Evolutionary conservation across 352 stramenopile genomes (phyloP).

Genomic region (Pythium biforme): DNA sequence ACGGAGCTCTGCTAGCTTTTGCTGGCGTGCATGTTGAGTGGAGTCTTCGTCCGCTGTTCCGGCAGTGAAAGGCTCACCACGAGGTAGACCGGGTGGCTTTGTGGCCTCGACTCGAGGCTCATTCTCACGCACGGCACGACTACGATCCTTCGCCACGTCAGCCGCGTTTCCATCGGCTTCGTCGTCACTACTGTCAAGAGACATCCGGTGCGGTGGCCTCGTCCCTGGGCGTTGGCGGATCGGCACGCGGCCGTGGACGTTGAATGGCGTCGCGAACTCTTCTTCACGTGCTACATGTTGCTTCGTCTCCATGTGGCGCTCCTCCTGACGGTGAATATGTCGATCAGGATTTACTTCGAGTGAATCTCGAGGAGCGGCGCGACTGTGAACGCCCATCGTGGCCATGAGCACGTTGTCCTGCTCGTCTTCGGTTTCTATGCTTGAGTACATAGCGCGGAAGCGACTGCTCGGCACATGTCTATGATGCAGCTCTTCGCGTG

Average conservation of each 20-base stretch:
- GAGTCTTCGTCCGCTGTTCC: conserved; percentile 15
- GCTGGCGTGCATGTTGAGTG: conserved; percentile 20
- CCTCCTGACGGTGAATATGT: neutral
- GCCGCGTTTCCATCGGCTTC: neutral
- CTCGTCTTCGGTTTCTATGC: neutral
- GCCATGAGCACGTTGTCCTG: conserved; percentile 19
- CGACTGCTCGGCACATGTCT: neutral
- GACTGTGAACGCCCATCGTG: conserved; percentile 1
- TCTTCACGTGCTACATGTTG: neutral
- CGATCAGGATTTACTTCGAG: neutral
- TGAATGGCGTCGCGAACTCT: conserved; percentile 12
- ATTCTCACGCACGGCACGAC: too few species aligned
- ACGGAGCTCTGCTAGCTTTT: conserved; percentile 45
- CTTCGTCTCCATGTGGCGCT: neutral
- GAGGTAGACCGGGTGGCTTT: neutral
- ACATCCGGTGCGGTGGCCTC: neutral
- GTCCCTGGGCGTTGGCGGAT: conserved; percentile 22
- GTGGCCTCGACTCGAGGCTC: neutral
- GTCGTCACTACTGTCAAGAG: neutral
- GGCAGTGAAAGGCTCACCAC: neutral
- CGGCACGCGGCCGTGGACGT: conserved; percentile 37
- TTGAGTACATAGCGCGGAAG: neutral
- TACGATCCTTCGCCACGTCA: neutral
- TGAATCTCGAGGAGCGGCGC: too few species aligned
- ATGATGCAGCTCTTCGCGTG: neutral